phyloP scores from a whole-genome alignment of 1,284 basidiomycete species.

The Coniferiporia sulphurascens region DNA sequence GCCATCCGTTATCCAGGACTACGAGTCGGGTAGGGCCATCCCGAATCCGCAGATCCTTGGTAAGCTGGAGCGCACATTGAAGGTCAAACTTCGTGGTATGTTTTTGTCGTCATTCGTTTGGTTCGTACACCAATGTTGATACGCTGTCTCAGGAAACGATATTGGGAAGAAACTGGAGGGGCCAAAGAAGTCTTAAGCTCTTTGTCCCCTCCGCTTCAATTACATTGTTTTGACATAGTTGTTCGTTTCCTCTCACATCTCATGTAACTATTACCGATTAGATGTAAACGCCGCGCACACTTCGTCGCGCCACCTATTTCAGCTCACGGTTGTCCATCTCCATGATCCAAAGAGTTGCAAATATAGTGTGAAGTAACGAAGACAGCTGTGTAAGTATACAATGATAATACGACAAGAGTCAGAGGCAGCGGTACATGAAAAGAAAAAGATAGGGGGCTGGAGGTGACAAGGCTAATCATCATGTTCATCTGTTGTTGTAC shows the following conservation, averaged over 20 bases:
- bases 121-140: not conserved
- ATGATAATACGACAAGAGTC: not conserved
- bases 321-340: not conserved
- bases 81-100: slow-evolving; percentile 89
- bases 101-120: slow-evolving; percentile 20
- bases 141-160: slow-evolving; percentile 46
- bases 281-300: not conserved
- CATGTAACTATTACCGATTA: slow-evolving; percentile 5
- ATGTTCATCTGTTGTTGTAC: not conserved
- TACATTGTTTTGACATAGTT: not conserved
- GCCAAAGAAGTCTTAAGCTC: slow-evolving; percentile 55
- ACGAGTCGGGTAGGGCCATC: slow-evolving; percentile 85
- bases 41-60: slow-evolving; percentile 87
- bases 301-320: not conserved
- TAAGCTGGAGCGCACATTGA: slow-evolving; percentile 88
- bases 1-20: slow-evolving; percentile 82
- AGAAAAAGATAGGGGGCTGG: not conserved
- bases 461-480: not conserved
- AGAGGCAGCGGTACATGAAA: not conserved
- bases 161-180: slow-evolving; percentile 81
- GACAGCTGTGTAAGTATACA: slow-evolving; percentile 7
- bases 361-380: not conserved
- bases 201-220: slow-evolving; percentile 25
- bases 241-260: slow-evolving; percentile 3
- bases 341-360: not conserved